These are phyloP conservation scores for Ustilago curta DNA, from an alignment of 1,284 basidiomycete species.

Conservation along the genomic window DNA sequence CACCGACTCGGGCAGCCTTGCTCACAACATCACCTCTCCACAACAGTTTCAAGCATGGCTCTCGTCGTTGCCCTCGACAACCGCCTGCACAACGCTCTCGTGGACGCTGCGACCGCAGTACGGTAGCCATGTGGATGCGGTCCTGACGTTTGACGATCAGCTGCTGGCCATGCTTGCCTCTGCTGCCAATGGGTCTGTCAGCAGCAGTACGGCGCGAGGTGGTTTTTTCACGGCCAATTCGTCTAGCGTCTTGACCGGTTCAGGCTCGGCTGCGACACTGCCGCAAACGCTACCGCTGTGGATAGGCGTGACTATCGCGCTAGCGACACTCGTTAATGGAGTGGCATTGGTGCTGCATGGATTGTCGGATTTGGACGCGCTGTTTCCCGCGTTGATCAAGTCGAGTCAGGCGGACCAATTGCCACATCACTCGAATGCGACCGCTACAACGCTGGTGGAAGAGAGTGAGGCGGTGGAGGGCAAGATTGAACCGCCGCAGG, in stretches of 20 bases:
- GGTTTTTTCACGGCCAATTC: neutral
- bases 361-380: slow-evolving; percentile 19
- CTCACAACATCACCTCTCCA: neutral
- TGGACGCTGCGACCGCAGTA: slow-evolving; percentile 31
- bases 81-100: slow-evolving; percentile 13
- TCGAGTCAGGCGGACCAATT: neutral
- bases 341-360: slow-evolving; percentile 22
- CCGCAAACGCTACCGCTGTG: slow-evolving; percentile 22
- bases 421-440: slow-evolving; percentile 8
- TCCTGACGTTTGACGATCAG: slow-evolving; percentile 16
- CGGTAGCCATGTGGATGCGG: slow-evolving; percentile 7
- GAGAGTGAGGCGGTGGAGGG: neutral
- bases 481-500: slow-evolving; percentile 12
- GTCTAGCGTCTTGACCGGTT: no score
- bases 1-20: neutral
- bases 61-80: slow-evolving; percentile 2
- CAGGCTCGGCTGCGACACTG: neutral
- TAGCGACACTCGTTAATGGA: slow-evolving; percentile 13
- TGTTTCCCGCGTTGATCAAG: slow-evolving; percentile 14
- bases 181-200: neutral
- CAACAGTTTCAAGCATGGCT: slow-evolving; percentile 21
- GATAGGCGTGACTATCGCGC: slow-evolving; percentile 18
- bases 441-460: slow-evolving; percentile 20
- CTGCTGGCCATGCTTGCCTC: slow-evolving; percentile 19
- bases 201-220: neutral